These are phyloP conservation scores for Penicillium occitanis DNA, from an alignment of 2,329 filamentous ascomycete species.

Conservation along the genomic window DNA sequence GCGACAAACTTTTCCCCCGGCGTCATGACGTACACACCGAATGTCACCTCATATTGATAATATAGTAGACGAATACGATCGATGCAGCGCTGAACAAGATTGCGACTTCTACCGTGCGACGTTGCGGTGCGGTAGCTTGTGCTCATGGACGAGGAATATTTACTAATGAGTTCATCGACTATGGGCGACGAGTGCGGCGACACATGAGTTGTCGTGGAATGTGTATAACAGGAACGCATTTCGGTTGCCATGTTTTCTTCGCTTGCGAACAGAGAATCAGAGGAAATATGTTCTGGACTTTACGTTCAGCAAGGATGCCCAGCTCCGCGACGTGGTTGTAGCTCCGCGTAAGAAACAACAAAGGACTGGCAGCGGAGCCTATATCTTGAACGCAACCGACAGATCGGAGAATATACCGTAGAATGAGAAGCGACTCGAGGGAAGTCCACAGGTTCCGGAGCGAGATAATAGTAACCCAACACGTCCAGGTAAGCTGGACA, in stretches of 20 bases:
- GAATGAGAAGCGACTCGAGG: background rate
- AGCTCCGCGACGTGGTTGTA: background rate
- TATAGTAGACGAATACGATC: conserved; percentile 44
- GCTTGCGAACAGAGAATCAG: background rate
- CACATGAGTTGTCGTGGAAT: conserved; percentile 31
- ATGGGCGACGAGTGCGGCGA: conserved; percentile 33
- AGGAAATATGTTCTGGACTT: background rate
- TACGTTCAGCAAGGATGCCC: background rate
- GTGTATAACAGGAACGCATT: conserved; percentile 38
- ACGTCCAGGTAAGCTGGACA: background rate
- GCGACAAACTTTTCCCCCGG: conserved; percentile 45
- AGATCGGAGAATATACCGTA: background rate
- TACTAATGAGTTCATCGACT: conserved; percentile 37
- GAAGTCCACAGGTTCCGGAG: background rate
- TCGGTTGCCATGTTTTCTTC: conserved; percentile 31
- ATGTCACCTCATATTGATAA: conserved; percentile 51
- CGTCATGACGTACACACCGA: conserved; percentile 46
- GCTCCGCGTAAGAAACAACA: background rate
- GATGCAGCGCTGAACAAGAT: conserved; percentile 31
- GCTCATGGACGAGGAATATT: conserved; percentile 34
- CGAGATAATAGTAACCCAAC: background rate
- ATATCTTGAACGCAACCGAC: no score
- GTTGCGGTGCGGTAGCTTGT: conserved; percentile 17
- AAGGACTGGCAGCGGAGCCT: background rate
- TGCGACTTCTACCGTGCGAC: conserved; percentile 25